Conservation (phyloP, 306 rosid genomes). For the Prunus salicina region DNA sequence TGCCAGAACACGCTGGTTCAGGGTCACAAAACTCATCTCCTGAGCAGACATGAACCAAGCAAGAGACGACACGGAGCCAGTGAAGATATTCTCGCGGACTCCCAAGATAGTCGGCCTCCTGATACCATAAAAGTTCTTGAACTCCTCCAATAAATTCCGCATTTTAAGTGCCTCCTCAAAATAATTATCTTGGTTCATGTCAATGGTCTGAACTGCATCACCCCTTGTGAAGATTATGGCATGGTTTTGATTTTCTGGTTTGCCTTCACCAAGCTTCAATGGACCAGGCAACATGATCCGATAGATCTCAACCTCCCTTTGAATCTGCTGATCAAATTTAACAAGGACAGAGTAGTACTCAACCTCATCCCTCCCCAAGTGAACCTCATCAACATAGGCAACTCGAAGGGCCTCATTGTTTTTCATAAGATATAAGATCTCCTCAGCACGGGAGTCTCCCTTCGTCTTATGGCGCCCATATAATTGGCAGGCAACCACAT, state of each 20-base stretch:
- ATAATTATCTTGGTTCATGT: slow-evolving; percentile 94
- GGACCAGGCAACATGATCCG: slow-evolving; percentile 91
- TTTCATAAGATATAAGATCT: slow-evolving; percentile 72
- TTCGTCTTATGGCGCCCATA: slow-evolving; percentile 78
- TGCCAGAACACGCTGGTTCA: slow-evolving; percentile 93
- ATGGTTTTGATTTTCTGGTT: slow-evolving; percentile 96
- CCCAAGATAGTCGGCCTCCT: slow-evolving; percentile 92
- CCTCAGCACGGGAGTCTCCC: slow-evolving; percentile 79
- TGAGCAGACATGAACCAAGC: slow-evolving; percentile 99
- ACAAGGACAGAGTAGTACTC: slow-evolving; percentile 94
- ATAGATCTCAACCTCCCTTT: slow-evolving; percentile 77
- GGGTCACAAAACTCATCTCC: slow-evolving; percentile 86
- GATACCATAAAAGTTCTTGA: slow-evolving; percentile 51
- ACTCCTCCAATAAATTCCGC: slow-evolving; percentile 91
- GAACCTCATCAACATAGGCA: slow-evolving; percentile 85
- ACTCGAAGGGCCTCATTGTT: slow-evolving; percentile 91
- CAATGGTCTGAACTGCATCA: slow-evolving; percentile 91
- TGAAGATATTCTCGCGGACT: slow-evolving; percentile 88
- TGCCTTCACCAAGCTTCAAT: slow-evolving; percentile 91
- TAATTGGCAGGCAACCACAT: slow-evolving; percentile 86
- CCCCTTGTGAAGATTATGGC: slow-evolving; percentile 94
- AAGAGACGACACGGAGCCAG: slow-evolving; percentile 95
- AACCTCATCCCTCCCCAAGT: slow-evolving; percentile 56
- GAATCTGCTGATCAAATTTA: slow-evolving; percentile 73
- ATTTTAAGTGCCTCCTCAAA: slow-evolving; percentile 98